phyloP scores from a whole-genome alignment of 106 monocot species.

The Allium sativum region DNA sequence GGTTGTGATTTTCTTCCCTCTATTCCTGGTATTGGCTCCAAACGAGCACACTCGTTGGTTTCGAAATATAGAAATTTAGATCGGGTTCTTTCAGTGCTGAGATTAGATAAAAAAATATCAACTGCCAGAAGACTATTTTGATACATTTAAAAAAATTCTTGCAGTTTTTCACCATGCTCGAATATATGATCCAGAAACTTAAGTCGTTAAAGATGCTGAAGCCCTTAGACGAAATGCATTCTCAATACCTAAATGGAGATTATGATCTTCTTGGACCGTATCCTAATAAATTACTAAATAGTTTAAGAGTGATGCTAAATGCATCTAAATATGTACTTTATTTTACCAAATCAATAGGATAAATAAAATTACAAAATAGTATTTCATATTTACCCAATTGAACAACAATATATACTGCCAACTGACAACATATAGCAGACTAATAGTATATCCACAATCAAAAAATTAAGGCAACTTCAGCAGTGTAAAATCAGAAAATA shows the following conservation, averaged over 20 bases:
- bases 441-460: too few relatives aligned
- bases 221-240: conserved; percentile 47
- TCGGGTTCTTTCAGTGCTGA: conserved; percentile 53
- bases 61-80: conserved; percentile 69
- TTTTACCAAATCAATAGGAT: neutral
- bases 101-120: conserved; percentile 41
- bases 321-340: neutral
- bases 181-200: conserved; percentile 60
- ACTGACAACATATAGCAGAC: too few relatives aligned
- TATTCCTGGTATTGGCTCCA: conserved; percentile 70
- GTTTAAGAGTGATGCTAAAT: too few relatives aligned
- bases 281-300: conserved; percentile 26
- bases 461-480: too few relatives aligned
- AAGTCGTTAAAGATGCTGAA: conserved; percentile 43
- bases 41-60: conserved; percentile 61
- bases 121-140: conserved; percentile 58
- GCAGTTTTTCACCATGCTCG: conserved; percentile 73
- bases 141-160: conserved; percentile 47
- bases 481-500: too few relatives aligned
- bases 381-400: neutral
- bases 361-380: neutral
- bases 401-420: too few relatives aligned
- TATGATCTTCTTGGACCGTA: conserved; percentile 82
- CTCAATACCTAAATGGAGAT: conserved; percentile 33
- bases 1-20: conserved; percentile 92